These are phyloP conservation scores for Ophidiomyces ophidiicola DNA, from an alignment of 2,329 filamentous ascomycete species.

Conservation along the genomic window DNA sequence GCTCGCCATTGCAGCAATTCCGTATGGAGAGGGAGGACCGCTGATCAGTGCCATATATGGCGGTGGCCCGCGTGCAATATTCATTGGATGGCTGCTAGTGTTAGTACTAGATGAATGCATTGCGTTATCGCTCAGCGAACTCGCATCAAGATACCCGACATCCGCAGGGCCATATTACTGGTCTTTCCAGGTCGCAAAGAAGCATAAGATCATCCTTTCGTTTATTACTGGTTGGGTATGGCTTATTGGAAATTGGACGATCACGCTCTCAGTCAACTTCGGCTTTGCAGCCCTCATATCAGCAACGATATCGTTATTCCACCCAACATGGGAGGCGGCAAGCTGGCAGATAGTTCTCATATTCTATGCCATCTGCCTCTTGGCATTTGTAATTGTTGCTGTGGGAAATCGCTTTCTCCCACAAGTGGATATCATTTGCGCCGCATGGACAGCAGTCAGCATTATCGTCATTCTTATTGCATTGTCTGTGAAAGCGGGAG, in stretches of 20 bases:
- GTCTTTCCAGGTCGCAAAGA: conserved; percentile 40
- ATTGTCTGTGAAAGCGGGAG: conserved; percentile 43
- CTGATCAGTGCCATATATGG: conserved; percentile 34
- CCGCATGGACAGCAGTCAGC: conserved; percentile 41
- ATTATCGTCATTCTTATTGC: conserved; percentile 48
- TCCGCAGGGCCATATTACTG: conserved; percentile 44
- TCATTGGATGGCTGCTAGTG: conserved; percentile 46
- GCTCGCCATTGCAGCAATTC: conserved; percentile 49
- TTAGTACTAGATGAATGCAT: conserved; percentile 43
- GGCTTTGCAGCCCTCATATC: conserved; percentile 28
- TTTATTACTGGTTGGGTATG: conserved; percentile 45
- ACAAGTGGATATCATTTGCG: conserved; percentile 43
- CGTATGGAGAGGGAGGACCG: conserved; percentile 38
- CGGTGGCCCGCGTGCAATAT: conserved; percentile 43
- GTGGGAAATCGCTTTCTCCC: conserved; percentile 58
- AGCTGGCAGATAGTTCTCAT: conserved; percentile 58
- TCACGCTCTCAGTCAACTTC: conserved; percentile 44
- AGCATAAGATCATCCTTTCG: conserved; percentile 36
- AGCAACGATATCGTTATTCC: conserved; percentile 34
- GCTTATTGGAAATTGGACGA: conserved; percentile 43
- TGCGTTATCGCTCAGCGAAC: conserved; percentile 40
- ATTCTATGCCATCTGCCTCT: conserved; percentile 55
- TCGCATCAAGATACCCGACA: conserved; percentile 42
- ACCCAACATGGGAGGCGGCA: conserved; percentile 4
- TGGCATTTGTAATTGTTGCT: conserved; percentile 53